A percentile compares a stretch with the other conserved stretches of the same genome.
Evolutionary conservation across 768 basidiomycete genomes (phyloP).

Genomic region (Dacryopinax primogenitus): DNA sequence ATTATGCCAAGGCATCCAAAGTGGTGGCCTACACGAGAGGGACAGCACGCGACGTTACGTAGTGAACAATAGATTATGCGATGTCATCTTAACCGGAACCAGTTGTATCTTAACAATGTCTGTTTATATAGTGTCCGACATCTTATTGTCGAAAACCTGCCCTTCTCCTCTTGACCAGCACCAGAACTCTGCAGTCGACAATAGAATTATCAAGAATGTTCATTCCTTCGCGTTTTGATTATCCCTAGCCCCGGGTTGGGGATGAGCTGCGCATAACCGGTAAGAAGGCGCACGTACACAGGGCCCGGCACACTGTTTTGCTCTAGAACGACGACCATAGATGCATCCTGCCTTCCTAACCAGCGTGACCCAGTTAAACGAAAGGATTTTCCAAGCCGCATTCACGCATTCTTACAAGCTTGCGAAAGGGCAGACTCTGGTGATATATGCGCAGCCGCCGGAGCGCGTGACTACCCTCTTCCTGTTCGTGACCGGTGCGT

Average conservation of each 20-base stretch:
- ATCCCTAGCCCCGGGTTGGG: not conserved
- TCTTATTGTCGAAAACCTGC: too few relatives aligned
- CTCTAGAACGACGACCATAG: not conserved
- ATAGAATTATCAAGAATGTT: not conserved
- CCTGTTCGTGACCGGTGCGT: not conserved
- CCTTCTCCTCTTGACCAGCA: not conserved
- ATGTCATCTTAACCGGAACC: not conserved
- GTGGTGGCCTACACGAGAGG: conserved; percentile 63
- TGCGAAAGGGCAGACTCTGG: not conserved
- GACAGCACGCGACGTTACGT: conserved; percentile 22
- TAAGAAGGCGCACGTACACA: not conserved
- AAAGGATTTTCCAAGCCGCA: not conserved
- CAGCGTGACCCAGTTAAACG: not conserved
- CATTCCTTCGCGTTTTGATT: not conserved
- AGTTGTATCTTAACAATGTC: not conserved
- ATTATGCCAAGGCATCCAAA: conserved; percentile 37
- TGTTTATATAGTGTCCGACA: not conserved
- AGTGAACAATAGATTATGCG: conserved; percentile 11
- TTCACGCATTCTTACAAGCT: not conserved
- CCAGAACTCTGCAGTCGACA: not conserved
- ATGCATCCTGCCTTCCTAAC: not conserved
- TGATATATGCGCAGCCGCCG: not conserved
- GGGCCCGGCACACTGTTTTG: not conserved
- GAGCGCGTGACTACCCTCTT: not conserved
- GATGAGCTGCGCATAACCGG: not conserved